Base-by-base conservation (phyloP, 163 green algal species). In the Chlorella variabilis region DNA sequence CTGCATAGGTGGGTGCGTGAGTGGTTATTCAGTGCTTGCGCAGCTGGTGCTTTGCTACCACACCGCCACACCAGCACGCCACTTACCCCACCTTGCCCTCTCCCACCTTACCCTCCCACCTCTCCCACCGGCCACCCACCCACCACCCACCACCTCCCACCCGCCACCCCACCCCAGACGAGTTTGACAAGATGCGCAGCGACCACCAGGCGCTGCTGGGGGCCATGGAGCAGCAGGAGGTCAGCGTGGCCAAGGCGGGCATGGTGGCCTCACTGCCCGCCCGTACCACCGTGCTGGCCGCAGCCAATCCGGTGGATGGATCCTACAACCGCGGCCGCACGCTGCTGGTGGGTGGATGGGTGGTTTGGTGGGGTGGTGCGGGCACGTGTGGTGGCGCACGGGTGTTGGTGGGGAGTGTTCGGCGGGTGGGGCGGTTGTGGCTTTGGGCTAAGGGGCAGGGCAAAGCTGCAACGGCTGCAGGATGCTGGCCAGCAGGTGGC, bases 131-230 rank as follows among this genome's bases (percentile, higher is more conserved):
- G 9, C 51, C 25, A 8, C 25, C 18, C 51, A 62, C 51, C 51
- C 51, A 8, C 51, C 51, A 8, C 51, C 21, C 54, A 29, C 54
- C 6, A 29, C 54, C 23, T 29, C 23, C 54, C 54, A 9, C 20
- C 54, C 20, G 15, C 23, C 54, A 9, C 20, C 54, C 54, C 18
- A 9, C 23, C 54, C 4, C 71, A 81, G 96, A 99, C 81, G 96
- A 98, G 87, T 98, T 99, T 77, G 96, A 99, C 89, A 98, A 98
- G 84, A 96, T 98, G 90, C 59, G 81, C 3, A 56, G 59, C 59
- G 75, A 81, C 39, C 75, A 81, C 59, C 85, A 94, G 91, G 89
- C 92, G 0, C 86, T 98, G 49, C 87, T 98, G 34, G 95, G 97
- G 13, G 94, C 93, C 1, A 97, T 99, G 92, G 95, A 99, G 88